Percentiles rank a stretch among this genome's conserved stretches.
These are phyloP conservation scores for Eucalyptus tenuipes DNA, from an alignment of 345 rosid species.

Conservation along the genomic window DNA sequence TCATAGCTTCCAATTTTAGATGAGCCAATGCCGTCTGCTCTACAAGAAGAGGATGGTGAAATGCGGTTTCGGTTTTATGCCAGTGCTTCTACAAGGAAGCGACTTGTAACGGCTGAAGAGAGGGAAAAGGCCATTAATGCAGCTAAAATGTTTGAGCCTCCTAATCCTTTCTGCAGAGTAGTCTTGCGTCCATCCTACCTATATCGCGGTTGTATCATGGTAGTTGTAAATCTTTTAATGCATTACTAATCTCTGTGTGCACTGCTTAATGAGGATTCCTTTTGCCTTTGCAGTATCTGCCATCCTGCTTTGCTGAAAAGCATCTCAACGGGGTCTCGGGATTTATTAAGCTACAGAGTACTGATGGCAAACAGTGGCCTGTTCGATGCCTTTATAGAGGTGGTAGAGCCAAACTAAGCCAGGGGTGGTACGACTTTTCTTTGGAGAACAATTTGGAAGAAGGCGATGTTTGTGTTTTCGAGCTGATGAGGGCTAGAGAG, in stretches of 20 bases:
- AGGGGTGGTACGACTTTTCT: conserved; percentile 48
- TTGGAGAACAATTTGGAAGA: conserved; percentile 39
- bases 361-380: conserved; percentile 33
- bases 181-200: conserved; percentile 9
- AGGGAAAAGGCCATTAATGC: conserved; percentile 20
- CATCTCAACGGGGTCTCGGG: conserved; percentile 22
- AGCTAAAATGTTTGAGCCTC: conserved; percentile 18
- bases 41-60: conserved; percentile 2
- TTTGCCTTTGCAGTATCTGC: conserved; percentile 28
- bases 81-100: conserved; percentile 9
- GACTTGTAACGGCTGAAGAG: conserved; percentile 1
- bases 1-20: background rate
- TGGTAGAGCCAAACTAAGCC: conserved; percentile 21
- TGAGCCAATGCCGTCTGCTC: background rate
- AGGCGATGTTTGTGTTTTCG: conserved; percentile 54
- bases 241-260: background rate
- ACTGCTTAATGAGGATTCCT: background rate
- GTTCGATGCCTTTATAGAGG: conserved; percentile 23
- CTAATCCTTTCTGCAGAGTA: conserved; percentile 21
- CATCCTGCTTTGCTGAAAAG: conserved; percentile 28
- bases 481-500: conserved; percentile 24
- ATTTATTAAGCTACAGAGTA: conserved; percentile 21
- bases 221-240: background rate
- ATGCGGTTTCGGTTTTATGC: conserved; percentile 2
- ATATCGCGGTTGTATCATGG: conserved; percentile 1